Evolutionary conservation across 2,329 filamentous ascomycete genomes (phyloP).

Genomic region (Westerdykella sp.): DNA sequence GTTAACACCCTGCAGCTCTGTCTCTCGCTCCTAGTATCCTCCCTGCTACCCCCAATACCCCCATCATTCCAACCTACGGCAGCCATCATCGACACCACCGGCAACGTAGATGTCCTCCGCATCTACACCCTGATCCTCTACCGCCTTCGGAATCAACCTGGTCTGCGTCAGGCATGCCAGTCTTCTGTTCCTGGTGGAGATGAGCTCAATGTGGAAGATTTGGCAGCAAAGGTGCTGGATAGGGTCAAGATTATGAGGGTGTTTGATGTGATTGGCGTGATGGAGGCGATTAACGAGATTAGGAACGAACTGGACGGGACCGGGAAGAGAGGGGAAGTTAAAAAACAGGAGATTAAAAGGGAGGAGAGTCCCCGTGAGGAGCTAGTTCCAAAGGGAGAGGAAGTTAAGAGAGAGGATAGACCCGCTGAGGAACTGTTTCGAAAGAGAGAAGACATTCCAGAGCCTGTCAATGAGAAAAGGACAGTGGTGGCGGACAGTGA

Average conservation of each 20-base stretch:
- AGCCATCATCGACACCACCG: conserved; percentile 43
- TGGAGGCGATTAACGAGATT: conserved; percentile 43
- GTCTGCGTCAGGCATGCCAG: background rate
- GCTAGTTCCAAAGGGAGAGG: conserved; percentile 10
- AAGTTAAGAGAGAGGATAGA: conserved; percentile 7
- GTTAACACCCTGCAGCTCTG: conserved; percentile 22
- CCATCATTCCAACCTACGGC: background rate
- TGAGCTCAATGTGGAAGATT: conserved; percentile 13
- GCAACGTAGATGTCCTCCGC: conserved; percentile 41
- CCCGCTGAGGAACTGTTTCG: conserved; percentile 5
- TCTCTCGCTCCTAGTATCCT: conserved; percentile 34
- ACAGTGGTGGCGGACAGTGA: conserved; percentile 31
- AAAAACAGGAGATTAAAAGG: conserved; percentile 9
- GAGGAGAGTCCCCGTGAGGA: background rate
- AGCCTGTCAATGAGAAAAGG: conserved; percentile 7
- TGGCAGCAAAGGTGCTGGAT: conserved; percentile 37
- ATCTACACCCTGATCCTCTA: conserved; percentile 31
- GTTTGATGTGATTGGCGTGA: conserved; percentile 46
- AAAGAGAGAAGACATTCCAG: conserved; percentile 14
- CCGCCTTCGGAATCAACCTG: conserved; percentile 11
- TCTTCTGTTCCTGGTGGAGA: background rate
- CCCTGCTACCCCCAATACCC: conserved; percentile 27
- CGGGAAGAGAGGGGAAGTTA: conserved; percentile 2
- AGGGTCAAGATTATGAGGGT: conserved; percentile 46
- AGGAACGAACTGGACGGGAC: conserved; percentile 28